These are phyloP conservation scores for Aureobasidium pullulans DNA, from an alignment of 2,329 filamentous ascomycete genomes.

Conservation along the genomic window DNA sequence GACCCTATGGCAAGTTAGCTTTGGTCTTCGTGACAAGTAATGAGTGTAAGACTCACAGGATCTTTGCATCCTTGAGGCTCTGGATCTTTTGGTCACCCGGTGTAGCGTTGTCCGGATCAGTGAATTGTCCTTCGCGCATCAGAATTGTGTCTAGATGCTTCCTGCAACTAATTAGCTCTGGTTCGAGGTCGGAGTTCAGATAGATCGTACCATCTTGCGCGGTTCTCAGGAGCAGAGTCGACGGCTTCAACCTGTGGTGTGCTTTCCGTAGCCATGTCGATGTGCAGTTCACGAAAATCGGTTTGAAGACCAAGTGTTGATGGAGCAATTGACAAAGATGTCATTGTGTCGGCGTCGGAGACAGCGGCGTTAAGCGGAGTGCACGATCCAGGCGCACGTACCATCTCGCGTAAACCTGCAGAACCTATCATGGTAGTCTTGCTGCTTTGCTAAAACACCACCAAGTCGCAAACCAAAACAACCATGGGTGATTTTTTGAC, in stretches of 20 bases:
- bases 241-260: background rate
- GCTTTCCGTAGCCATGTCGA: constrained; percentile 4
- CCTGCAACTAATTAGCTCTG: constrained; percentile 37
- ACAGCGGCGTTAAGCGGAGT: background rate
- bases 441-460: constrained; percentile 9
- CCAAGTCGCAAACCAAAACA: constrained; percentile 16
- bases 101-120: constrained; percentile 47
- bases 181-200: background rate
- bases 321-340: background rate
- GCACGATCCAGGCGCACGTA: background rate
- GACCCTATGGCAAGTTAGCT: constrained; percentile 34
- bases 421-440: background rate
- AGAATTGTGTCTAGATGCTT: constrained; percentile 77
- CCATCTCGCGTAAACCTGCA: background rate
- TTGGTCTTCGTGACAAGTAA: constrained; percentile 17
- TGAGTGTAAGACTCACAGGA: constrained; percentile 20
- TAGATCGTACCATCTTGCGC: constrained; percentile 13
- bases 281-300: background rate
- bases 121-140: constrained; percentile 70
- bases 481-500: constrained; percentile 45
- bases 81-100: constrained; percentile 46
- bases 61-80: constrained; percentile 59
- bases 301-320: background rate
- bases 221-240: background rate
- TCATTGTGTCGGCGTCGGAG: background rate